Conservation (phyloP, 192 early-diverging fungal species). For the Mortierella claussenii region DNA sequence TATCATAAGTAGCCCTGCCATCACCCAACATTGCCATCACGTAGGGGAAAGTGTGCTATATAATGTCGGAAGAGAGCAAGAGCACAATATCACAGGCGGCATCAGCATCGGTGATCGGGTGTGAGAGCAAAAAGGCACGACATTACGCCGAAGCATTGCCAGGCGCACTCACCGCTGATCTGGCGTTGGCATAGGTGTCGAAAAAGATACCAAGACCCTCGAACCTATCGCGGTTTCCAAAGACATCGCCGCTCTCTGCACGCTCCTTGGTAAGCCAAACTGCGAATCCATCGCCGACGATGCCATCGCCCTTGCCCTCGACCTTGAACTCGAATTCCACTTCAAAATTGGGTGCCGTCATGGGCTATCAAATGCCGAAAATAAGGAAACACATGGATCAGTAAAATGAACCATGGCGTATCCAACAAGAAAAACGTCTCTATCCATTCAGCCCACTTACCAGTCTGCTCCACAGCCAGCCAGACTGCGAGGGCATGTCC, state of each 20-base stretch:
- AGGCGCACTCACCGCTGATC: slow-evolving; percentile 54
- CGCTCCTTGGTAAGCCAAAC: slow-evolving; percentile 91
- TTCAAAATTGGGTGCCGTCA: slow-evolving; percentile 75
- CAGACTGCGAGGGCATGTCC: slow-evolving; percentile 81
- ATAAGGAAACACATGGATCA: slow-evolving; percentile 29
- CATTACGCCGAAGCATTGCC: too few species aligned
- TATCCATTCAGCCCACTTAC: slow-evolving; percentile 59
- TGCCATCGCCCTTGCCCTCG: slow-evolving; percentile 72
- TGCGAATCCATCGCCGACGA: slow-evolving; percentile 97
- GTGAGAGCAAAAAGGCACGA: too few species aligned
- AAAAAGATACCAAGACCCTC: slow-evolving; percentile 95
- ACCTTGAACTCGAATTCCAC: slow-evolving; percentile 96
- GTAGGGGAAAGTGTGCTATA: slow-evolving; percentile 81
- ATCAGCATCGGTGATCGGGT: too few species aligned
- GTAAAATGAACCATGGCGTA: too few species aligned
- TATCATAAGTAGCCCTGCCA: slow-evolving; percentile 88
- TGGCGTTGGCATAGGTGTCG: slow-evolving; percentile 93
- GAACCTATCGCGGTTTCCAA: slow-evolving; percentile 90
- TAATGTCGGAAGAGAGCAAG: too few species aligned
- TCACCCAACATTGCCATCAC: slow-evolving; percentile 96
- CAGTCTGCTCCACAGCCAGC: slow-evolving; percentile 82
- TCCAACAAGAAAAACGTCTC: too few species aligned
- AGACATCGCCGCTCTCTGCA: slow-evolving; percentile 79
- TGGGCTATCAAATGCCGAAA: slow-evolving; percentile 61
- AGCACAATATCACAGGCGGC: too few species aligned